Conservation (phyloP, 1,139 yeast species). For the Scheffersomyces insectosa region DNA sequence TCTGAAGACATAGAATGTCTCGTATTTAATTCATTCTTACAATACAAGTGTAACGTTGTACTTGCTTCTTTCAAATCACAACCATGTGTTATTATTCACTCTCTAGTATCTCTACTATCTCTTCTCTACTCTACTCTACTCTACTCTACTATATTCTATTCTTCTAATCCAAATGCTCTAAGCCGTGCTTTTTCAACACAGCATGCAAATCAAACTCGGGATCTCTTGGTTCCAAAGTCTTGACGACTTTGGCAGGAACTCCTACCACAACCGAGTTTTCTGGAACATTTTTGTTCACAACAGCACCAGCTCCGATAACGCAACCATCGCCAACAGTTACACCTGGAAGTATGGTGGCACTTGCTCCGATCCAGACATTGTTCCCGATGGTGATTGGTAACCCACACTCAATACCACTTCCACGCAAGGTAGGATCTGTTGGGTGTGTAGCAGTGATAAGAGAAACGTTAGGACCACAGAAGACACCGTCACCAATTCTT, state of each 20-base stretch:
- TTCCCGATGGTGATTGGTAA: neutral
- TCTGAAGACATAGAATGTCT: no score
- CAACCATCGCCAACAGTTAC: neutral
- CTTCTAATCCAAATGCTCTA: neutral
- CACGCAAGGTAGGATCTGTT: neutral
- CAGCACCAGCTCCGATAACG: neutral
- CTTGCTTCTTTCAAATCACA: neutral
- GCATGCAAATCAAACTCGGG: neutral
- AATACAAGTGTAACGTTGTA: no score
- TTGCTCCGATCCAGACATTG: slow-evolving; percentile 1
- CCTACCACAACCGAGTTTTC: neutral
- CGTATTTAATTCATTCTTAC: no score
- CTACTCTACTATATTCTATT: no score
- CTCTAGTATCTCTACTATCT: neutral
- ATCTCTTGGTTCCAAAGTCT: neutral
- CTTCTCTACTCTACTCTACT: neutral
- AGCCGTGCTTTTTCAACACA: neutral
- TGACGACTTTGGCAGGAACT: neutral
- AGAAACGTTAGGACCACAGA: neutral
- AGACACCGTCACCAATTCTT: neutral
- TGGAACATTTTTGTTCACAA: neutral
- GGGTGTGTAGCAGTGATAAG: neutral
- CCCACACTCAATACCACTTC: neutral
- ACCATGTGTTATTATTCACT: neutral
- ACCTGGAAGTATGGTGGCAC: slow-evolving; percentile 1